Percentiles rank a stretch among this genome's conserved stretches.
phyloP scores from a whole-genome alignment of 345 rosid species.

The Melastoma malabathricum region DNA sequence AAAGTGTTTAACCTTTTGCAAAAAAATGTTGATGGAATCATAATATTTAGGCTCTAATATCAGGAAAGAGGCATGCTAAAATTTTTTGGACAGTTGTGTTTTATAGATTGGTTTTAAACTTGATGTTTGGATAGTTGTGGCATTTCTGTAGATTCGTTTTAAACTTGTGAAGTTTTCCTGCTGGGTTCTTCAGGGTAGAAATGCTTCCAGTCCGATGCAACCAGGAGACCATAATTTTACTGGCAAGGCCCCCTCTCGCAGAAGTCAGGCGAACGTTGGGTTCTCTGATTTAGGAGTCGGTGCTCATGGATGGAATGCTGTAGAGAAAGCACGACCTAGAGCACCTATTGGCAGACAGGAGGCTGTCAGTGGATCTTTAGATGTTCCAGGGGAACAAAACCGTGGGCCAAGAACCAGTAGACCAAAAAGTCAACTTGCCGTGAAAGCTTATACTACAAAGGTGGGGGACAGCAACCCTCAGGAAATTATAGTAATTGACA shows the following conservation, averaged over 20 bases:
- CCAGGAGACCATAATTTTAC: constrained; percentile 24
- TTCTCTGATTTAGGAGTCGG: constrained; percentile 31
- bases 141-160: too few relatives aligned
- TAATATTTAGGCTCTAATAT: too few relatives aligned
- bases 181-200: constrained; percentile 37
- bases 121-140: too few relatives aligned
- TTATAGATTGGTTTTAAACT: too few relatives aligned
- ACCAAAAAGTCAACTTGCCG: constrained; percentile 38
- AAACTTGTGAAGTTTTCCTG: background rate
- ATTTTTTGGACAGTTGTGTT: too few relatives aligned
- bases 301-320: constrained; percentile 18
- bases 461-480: constrained; percentile 44
- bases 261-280: constrained; percentile 32
- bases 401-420: constrained; percentile 50
- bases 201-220: constrained; percentile 31
- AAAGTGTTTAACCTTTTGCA: too few relatives aligned
- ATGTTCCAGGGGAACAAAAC: constrained; percentile 43
- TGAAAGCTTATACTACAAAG: constrained; percentile 50
- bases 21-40: too few relatives aligned
- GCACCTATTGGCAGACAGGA: constrained; percentile 22
- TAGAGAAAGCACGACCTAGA: constrained; percentile 38
- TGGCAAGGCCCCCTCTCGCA: constrained; percentile 31
- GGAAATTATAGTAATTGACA: constrained; percentile 46
- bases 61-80: too few relatives aligned
- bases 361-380: constrained; percentile 21